Conservation (phyloP, 805 yeast genomes). For the Spathaspora girioi region DNA sequence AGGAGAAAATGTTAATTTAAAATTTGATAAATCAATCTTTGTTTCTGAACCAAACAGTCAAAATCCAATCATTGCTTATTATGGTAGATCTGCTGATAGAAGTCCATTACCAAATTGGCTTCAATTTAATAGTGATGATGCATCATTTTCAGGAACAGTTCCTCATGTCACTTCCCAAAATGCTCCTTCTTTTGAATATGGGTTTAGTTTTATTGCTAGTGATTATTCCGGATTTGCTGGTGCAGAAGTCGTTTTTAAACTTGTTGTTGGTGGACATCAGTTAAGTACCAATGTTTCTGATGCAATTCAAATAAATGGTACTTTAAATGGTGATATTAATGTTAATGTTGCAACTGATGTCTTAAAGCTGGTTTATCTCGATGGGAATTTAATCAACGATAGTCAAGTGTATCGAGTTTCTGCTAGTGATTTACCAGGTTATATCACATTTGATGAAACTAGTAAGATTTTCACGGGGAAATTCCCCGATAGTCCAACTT, state of each 20-base stretch:
- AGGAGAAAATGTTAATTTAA: conserved; percentile 59
- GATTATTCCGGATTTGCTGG: conserved; percentile 75
- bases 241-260: conserved; percentile 61
- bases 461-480: conserved; percentile 49
- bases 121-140: conserved; percentile 54
- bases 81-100: conserved; percentile 77
- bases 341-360: conserved; percentile 50
- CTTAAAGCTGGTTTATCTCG: conserved; percentile 59
- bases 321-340: conserved; percentile 52
- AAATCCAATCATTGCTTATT: conserved; percentile 57
- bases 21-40: conserved; percentile 64
- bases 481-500: conserved; percentile 46
- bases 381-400: conserved; percentile 46
- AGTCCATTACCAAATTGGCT: conserved; percentile 93
- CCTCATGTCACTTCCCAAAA: conserved; percentile 81
- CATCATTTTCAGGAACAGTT: conserved; percentile 81
- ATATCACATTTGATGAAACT: conserved; percentile 38
- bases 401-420: conserved; percentile 56
- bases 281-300: conserved; percentile 63
- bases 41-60: conserved; percentile 38
- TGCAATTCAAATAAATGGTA: conserved; percentile 60
- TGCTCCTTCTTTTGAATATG: conserved; percentile 79
- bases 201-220: conserved; percentile 72
- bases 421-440: conserved; percentile 53
- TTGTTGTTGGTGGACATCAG: conserved; percentile 86